These are phyloP conservation scores for Brassica hybrid DNA, from an alignment of 441 rosid genomes.

Conservation along the genomic window DNA sequence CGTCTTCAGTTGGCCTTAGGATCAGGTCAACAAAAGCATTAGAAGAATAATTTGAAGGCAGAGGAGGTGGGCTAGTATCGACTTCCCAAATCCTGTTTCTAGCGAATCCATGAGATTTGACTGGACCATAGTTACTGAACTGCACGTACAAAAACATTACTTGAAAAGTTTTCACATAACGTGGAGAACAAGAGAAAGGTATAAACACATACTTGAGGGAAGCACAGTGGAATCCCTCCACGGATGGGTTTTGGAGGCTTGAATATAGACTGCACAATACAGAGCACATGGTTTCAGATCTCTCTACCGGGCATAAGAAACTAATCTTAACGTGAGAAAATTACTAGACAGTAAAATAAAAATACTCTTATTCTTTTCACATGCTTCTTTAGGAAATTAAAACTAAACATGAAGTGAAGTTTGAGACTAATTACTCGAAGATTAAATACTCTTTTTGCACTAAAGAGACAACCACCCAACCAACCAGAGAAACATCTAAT, in stretches of 20 bases:
- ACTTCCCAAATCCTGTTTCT: slow-evolving; percentile 88
- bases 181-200: background rate
- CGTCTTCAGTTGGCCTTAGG: slow-evolving; percentile 83
- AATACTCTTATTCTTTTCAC: background rate
- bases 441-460: background rate
- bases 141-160: slow-evolving; percentile 46
- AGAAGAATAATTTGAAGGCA: slow-evolving; percentile 56
- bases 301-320: slow-evolving; percentile 6
- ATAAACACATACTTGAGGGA: slow-evolving; percentile 59
- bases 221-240: slow-evolving; percentile 80
- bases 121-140: slow-evolving; percentile 75
- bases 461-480: no score
- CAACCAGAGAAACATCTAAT: no score
- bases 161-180: slow-evolving; percentile 9
- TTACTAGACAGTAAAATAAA: slow-evolving; percentile 10
- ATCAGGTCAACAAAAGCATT: slow-evolving; percentile 75
- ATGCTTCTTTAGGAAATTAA: background rate
- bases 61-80: slow-evolving; percentile 73
- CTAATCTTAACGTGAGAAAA: background rate
- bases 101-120: slow-evolving; percentile 90
- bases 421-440: background rate
- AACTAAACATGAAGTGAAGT: slow-evolving; percentile 4
- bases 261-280: slow-evolving; percentile 58
- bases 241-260: slow-evolving; percentile 73
- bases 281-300: slow-evolving; percentile 17